Evolutionary conservation across 2,329 filamentous ascomycete genomes (phyloP), one percentile per base, ranked within the genome.

Genomic region (Pestalotiopsis sp.): DNA sequence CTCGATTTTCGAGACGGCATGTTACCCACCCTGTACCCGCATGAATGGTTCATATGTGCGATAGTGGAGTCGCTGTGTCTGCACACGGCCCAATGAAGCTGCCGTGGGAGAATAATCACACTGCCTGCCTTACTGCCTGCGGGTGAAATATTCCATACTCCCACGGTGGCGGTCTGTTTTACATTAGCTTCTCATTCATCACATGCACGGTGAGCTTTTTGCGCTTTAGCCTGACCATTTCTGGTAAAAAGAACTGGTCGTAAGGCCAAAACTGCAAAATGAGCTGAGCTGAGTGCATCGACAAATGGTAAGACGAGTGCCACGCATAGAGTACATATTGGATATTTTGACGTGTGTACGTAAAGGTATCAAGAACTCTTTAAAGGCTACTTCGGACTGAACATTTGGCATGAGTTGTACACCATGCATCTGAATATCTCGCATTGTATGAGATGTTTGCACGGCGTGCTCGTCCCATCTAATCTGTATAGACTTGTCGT

Each of bases 1-100:
- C 23, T n/a, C 36, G 38, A 36, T 36, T 36, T 36, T 9, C 6
- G 31, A 23, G 57, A 59, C 59, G 59, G 59, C 27, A 62, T 62
- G 59, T 62, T 12, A 62, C 59, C 59, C 59, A 25, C 59, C 59
- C 36, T 38, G 59, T 62, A 62, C 36, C 59, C 59, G 59, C 59
- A 62, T 20, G 36, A 62, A 62, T 62, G 59, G 59, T 62, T 41
- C 27, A 7, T 23, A 38, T 62, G 59, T 59, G 31, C 13, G 57
- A 7, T 6, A 9, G 45, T 52, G 45, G 45, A 52, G 45, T 52
- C 45, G n/a, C 7, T 52, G n/a, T 20, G 45, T 52, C 45, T 52
- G 45, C 45, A 52, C 45, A 52, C 9, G 17, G 17, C 45, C 45
- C 45, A 52, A 52, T 23, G 45, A 52, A 52, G 45, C 45, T 23